Evolutionary conservation across 495 filamentous ascomycete genomes (phyloP), one percentile per base, ranked within the genome.

Genomic region (Daldinia grandis): DNA sequence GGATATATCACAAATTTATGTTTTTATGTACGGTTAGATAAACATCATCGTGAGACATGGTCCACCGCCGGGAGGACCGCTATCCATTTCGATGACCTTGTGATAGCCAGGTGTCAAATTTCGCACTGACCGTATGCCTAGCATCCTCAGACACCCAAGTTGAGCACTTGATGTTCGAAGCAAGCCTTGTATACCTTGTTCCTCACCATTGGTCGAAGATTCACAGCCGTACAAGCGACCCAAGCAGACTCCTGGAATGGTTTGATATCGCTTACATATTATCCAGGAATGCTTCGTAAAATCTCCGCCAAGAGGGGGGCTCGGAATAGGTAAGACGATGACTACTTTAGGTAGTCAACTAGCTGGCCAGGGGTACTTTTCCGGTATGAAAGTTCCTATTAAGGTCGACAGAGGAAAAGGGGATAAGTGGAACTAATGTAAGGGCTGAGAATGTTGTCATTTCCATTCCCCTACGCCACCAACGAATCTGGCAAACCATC

Each of bases 61-160:
- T 28, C 66, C 66, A 53, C 66, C 10, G 25, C 50, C 50, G 64
- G 19, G 28, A 62, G 27, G 30, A 21, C 50, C 58, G 15, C 38
- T 30, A 25, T 17, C 30, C 5, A 25, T 44, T 51, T 56, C 30
- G 38, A 53, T 44, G 38, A 38, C 25, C 17, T 35, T 19, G 44
- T 47, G 47, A 55, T 51, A 40, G 33, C 50, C 9, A 28, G 54
- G 28, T 25, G 15, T 55, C 40, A 62, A 55, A 62, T 53, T 62
- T 66, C 62, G 68, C 68, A 62, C 38, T 71, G 68, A 62, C 68
- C 57, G 50, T 58, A 17, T 38, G 14, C 7, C 38, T 55, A 35
- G 15, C 38, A 28, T 58, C 33, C 56, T 47, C n/a, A 24, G 31
- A 62, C 30, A n/a, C 2, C 31, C 60, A 57, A 21, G 37, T 24